phyloP scores from a whole-genome alignment of 345 rosid species.

The Linum trigynum region DNA sequence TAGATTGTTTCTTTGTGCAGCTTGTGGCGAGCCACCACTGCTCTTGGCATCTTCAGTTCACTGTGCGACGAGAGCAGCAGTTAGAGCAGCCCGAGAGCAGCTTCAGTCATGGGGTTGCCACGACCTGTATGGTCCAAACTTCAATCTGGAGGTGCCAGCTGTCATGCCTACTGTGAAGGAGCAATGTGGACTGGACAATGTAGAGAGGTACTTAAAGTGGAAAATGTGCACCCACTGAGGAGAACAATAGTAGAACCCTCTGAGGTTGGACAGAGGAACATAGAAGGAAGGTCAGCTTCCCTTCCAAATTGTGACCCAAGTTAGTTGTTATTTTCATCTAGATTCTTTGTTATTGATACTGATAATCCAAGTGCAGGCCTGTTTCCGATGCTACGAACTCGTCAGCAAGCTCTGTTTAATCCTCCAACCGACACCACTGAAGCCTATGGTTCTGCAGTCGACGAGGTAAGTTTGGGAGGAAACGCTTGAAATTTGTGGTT shows the following conservation, averaged over 20 bases:
- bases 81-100: slow-evolving; percentile 1
- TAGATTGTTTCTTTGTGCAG: not conserved
- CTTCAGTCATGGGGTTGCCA: not conserved
- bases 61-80: slow-evolving; percentile 1
- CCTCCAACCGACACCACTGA: too few relatives aligned
- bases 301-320: not conserved
- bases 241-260: not conserved
- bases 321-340: not conserved
- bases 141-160: not conserved
- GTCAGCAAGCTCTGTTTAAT: too few relatives aligned
- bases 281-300: too few relatives aligned
- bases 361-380: too few relatives aligned
- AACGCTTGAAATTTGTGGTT: too few relatives aligned
- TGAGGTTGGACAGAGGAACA: not conserved
- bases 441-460: too few relatives aligned
- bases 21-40: slow-evolving; percentile 5
- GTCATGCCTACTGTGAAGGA: slow-evolving; percentile 2
- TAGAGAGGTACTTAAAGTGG: not conserved
- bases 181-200: slow-evolving; percentile 4
- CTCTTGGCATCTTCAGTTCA: slow-evolving; percentile 2
- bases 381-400: too few relatives aligned
- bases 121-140: not conserved
- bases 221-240: not conserved
- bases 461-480: too few relatives aligned
- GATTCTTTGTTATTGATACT: too few relatives aligned